Percentiles rank a stretch among this genome's conserved stretches.
Evolutionary conservation across 805 yeast genomes (phyloP).

Genomic region (Pichia phayaonensis): DNA sequence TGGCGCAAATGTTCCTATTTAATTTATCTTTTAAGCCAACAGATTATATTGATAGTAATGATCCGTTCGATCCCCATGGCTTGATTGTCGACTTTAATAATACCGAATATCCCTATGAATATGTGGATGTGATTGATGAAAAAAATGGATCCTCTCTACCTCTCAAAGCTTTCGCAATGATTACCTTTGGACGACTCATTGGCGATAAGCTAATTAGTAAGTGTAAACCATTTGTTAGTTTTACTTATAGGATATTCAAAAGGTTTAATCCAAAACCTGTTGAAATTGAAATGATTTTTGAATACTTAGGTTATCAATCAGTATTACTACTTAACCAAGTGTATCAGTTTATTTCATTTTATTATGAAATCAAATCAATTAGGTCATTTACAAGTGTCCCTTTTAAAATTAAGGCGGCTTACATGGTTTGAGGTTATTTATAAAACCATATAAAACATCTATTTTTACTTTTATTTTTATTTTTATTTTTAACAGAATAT

Average conservation of each 20-base stretch:
- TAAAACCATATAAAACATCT: not conserved
- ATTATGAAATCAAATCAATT: not conserved
- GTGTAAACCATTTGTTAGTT: constrained; percentile 2
- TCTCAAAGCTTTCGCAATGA: not conserved
- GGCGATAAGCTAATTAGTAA: constrained; percentile 1
- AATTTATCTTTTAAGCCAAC: not conserved
- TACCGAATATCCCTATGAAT: not conserved
- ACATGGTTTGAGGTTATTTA: not conserved
- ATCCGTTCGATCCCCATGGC: no score
- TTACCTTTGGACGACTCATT: not conserved
- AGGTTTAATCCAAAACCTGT: not conserved
- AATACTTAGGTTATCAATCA: constrained; percentile 5
- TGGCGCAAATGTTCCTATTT: not conserved
- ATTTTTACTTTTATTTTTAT: no score
- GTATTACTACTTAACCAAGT: not conserved
- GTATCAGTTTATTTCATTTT: not conserved
- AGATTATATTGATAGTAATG: not conserved
- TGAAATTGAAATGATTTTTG: constrained; percentile 5
- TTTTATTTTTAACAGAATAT: not conserved
- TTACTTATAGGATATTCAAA: not conserved
- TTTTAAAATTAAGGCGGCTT: not conserved
- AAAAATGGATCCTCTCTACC: not conserved
- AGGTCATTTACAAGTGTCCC: not conserved
- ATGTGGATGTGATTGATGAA: not conserved
- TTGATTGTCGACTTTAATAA: not conserved